Percentiles rank a stretch among this genome's conserved stretches.
phyloP scores from a whole-genome alignment of 2,329 filamentous ascomycete species.

The Fusarium irregulare region DNA sequence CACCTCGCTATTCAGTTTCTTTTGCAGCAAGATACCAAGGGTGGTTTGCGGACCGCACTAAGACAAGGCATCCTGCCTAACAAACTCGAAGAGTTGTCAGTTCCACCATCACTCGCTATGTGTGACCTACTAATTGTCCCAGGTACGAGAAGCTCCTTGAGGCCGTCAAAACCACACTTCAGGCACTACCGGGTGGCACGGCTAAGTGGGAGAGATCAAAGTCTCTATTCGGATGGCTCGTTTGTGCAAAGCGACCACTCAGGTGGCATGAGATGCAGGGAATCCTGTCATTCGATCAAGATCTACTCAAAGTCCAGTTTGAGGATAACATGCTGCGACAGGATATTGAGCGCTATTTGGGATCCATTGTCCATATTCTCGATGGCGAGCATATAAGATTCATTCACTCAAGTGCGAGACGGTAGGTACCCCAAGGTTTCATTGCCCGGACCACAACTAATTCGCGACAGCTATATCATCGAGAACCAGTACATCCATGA shows the following conservation, averaged over 20 bases:
- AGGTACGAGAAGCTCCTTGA: slow-evolving; percentile 5
- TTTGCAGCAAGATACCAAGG: neutral
- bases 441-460: fast-evolving
- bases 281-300: neutral
- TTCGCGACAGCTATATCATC: neutral
- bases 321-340: slow-evolving; percentile 1
- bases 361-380: slow-evolving; percentile 4
- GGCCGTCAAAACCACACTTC: neutral
- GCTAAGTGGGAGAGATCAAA: slow-evolving; percentile 4
- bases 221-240: neutral
- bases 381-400: slow-evolving; percentile 1
- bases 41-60: fast-evolving
- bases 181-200: fast-evolving
- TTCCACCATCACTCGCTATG: fast-evolving
- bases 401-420: neutral
- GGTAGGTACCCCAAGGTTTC: neutral
- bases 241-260: neutral
- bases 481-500: neutral
- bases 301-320: neutral
- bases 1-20: neutral
- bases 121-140: fast-evolving
- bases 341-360: slow-evolving; percentile 3
- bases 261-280: slow-evolving; percentile 18
- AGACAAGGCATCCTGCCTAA: neutral
- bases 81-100: neutral